Percentiles rank a stretch among this genome's conserved stretches.
Conservation (phyloP, 495 filamentous ascomycete genomes). For the Penicillium pulvis region DNA sequence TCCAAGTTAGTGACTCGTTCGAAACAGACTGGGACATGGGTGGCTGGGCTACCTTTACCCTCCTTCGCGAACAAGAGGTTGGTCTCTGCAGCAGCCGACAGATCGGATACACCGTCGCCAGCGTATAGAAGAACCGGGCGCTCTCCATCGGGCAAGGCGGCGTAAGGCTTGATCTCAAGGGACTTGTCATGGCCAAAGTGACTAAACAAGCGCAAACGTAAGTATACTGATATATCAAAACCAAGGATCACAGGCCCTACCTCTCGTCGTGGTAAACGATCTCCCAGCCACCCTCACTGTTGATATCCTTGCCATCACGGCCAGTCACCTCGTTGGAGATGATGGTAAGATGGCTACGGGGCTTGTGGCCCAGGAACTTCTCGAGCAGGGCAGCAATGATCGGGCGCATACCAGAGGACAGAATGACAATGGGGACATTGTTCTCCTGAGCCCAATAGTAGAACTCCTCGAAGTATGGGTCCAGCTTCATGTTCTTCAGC, state of each 20-base stretch:
- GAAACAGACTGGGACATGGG: not conserved
- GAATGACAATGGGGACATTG: constrained; percentile 87
- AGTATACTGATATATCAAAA: not conserved
- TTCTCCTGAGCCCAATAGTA: constrained; percentile 76
- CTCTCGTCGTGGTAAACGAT: constrained; percentile 87
- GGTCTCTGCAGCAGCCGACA: constrained; percentile 85
- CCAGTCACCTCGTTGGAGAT: constrained; percentile 78
- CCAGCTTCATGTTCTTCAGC: constrained; percentile 80
- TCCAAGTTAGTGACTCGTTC: constrained; percentile 1
- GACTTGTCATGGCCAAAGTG: constrained; percentile 94
- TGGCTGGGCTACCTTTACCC: constrained; percentile 64
- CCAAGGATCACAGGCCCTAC: constrained; percentile 37
- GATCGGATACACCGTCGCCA: constrained; percentile 86
- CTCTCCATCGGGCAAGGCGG: constrained; percentile 63
- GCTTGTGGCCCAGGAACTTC: constrained; percentile 72
- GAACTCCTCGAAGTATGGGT: constrained; percentile 83
- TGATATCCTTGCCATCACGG: constrained; percentile 69
- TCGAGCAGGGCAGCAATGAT: constrained; percentile 83
- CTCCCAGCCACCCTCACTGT: constrained; percentile 79
- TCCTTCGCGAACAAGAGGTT: constrained; percentile 90
- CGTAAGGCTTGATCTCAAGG: constrained; percentile 81
- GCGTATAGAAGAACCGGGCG: constrained; percentile 84
- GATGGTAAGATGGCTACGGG: constrained; percentile 69
- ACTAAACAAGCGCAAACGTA: constrained; percentile 39
- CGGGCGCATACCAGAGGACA: constrained; percentile 89